These are phyloP conservation scores for Eimeria tenella DNA, from an alignment of 169 alveolate genomes.

Conservation along the genomic window DNA sequence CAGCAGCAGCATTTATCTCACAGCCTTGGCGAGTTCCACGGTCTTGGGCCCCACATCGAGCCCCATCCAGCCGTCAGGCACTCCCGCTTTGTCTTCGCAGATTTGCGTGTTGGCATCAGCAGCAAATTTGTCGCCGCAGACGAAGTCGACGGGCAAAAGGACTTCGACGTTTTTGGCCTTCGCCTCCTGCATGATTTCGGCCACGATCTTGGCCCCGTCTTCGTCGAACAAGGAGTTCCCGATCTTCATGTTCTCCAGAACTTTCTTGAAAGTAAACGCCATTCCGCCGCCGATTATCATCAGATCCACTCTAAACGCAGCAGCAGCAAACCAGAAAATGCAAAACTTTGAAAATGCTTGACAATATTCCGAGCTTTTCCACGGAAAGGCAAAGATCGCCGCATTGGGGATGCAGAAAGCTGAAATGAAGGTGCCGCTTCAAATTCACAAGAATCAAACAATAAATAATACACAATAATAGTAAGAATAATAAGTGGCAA, in stretches of 20 bases:
- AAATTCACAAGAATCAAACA: background rate
- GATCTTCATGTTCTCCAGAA: slow-evolving; percentile 90
- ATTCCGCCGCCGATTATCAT: slow-evolving; percentile 99
- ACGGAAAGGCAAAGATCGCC: no score
- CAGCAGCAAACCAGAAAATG: no score
- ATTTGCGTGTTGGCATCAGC: slow-evolving; percentile 88
- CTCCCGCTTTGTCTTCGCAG: slow-evolving; percentile 89
- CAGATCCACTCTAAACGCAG: slow-evolving; percentile 88
- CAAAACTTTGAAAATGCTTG: no score
- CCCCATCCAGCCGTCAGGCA: slow-evolving; percentile 98
- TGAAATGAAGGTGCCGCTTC: no score
- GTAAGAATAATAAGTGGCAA: background rate
- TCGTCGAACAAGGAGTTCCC: slow-evolving; percentile 97
- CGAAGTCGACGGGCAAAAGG: slow-evolving; percentile 96
- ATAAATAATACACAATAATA: background rate
- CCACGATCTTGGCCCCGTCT: slow-evolving; percentile 97
- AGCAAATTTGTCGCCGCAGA: slow-evolving; percentile 94
- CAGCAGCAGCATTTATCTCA: background rate
- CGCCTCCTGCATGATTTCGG: slow-evolving; percentile 96
- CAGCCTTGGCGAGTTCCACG: slow-evolving; percentile 81
- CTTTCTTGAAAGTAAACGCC: slow-evolving; percentile 98
- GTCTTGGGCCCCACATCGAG: slow-evolving; percentile 98
- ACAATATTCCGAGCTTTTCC: no score
- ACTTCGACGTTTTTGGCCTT: slow-evolving; percentile 94
- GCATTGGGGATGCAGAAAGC: no score